A percentile compares a stretch with the other conserved stretches of the same genome.
Conservation (phyloP, 2,329 filamentous ascomycete genomes). For the Pseudopyricularia javanii region DNA sequence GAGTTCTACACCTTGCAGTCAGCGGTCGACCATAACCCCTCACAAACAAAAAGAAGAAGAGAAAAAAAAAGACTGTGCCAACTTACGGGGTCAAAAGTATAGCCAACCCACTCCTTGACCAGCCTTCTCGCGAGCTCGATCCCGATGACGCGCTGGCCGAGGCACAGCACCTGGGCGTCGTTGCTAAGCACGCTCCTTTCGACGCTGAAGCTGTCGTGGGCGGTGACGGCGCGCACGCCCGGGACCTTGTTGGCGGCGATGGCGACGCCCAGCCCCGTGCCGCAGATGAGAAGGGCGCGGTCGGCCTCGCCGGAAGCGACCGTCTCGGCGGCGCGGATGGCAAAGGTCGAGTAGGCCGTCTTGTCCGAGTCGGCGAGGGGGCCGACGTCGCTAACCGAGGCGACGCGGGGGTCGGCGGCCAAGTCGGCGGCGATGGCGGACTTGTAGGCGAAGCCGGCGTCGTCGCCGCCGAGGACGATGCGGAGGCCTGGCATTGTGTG, state of each 20-base stretch:
- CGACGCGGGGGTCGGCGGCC: constrained; percentile 52
- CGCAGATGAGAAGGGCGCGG: constrained; percentile 71
- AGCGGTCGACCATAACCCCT: neutral
- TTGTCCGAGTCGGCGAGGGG: constrained; percentile 55
- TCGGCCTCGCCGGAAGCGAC: constrained; percentile 8
- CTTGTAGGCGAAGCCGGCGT: constrained; percentile 66
- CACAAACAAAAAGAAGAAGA: too few species aligned
- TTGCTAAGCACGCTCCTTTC: constrained; percentile 74
- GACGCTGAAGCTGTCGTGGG: constrained; percentile 76
- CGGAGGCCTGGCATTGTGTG: constrained; percentile 17
- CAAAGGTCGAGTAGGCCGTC: constrained; percentile 71
- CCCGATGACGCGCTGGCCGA: constrained; percentile 75
- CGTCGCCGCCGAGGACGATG: neutral
- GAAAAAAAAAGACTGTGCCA: too few species aligned
- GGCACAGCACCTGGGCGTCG: constrained; percentile 66
- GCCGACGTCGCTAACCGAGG: constrained; percentile 62
- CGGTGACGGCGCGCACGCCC: constrained; percentile 76
- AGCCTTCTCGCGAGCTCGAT: constrained; percentile 67
- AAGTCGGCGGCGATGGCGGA: constrained; percentile 64
- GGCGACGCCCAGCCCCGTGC: constrained; percentile 76
- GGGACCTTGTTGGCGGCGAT: constrained; percentile 84
- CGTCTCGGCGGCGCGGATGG: constrained; percentile 8
- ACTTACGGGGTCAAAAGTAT: constrained; percentile 53
- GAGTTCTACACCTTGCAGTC: constrained; percentile 21
- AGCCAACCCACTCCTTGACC: constrained; percentile 73